A percentile compares a stretch with the other conserved stretches of the same genome.
These are phyloP conservation scores for Eutypella sp. DNA, from an alignment of 2,329 filamentous ascomycete genomes.

Conservation along the genomic window DNA sequence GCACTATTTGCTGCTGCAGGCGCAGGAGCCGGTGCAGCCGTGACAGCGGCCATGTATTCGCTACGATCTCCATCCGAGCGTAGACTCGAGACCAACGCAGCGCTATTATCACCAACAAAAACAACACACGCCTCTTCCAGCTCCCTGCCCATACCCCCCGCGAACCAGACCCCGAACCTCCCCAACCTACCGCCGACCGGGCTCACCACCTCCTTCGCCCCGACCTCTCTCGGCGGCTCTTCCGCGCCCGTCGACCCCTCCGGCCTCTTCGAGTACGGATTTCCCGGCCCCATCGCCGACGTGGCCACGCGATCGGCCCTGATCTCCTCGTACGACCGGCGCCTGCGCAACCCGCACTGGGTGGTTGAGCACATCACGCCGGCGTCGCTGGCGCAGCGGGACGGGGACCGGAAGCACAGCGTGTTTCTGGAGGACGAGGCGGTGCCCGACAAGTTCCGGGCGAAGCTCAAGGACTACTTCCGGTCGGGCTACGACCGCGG, in stretches of 20 bases:
- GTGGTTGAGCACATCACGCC: conserved; percentile 95
- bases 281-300: conserved; percentile 86
- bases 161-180: conserved; percentile 42
- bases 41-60: conserved; percentile 65
- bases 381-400: conserved; percentile 66
- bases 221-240: conserved; percentile 27
- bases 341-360: conserved; percentile 88
- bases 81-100: conserved; percentile 35
- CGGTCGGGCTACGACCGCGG: conserved; percentile 92
- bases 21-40: conserved; percentile 69
- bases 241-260: conserved; percentile 61
- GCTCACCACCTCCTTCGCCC: conserved; percentile 25
- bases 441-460: conserved; percentile 84
- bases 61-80: conserved; percentile 39
- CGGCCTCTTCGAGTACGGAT: conserved; percentile 80
- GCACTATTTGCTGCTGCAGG: conserved; percentile 71
- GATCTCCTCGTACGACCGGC: conserved; percentile 84
- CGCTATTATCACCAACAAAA: conserved; percentile 30
- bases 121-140: conserved; percentile 28
- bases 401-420: conserved; percentile 80
- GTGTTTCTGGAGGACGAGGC: conserved; percentile 74
- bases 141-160: conserved; percentile 53
- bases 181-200: conserved; percentile 20
- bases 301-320: conserved; percentile 71
- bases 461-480: conserved; percentile 88